Base-by-base conservation (phyloP, 2,329 filamentous ascomycete genomes). In the Myriosclerotinia curreyana region DNA sequence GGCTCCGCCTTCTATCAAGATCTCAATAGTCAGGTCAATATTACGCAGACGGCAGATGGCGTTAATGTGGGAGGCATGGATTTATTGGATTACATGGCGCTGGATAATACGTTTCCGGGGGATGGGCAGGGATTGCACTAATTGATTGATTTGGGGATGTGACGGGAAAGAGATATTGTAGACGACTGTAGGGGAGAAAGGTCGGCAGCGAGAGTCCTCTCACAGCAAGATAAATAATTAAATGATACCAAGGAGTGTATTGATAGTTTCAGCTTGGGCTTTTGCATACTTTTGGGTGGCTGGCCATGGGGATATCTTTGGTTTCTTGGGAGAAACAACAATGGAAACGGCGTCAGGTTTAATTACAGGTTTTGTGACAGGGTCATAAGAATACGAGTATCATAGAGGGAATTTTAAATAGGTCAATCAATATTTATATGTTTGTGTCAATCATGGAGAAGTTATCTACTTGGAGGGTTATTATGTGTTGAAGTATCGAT, bases 61-160 rank as follows among this genome's bases (percentile, higher is more conserved):
- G 83, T 88, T 58, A 87, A 87, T 69, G 83, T 89, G 2, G 86
- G 85, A 12, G 86, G 86, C 0, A 78, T 88, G 40, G 86, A 89
- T 71, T 72, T 89, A 69, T 79, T 89, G 17, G 86, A 89, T 71
- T 88, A 86, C 68, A 87, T 88, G 85, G 82, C 84, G 9, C 84
- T 87, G 81, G 85, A 84, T n/a, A 64, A 59, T 38, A 42, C 31
- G 11, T 62, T 62, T 36, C 60, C 50, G 40, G 52, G 40, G 3
- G 60, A 62, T 46, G 60, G 28, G 15, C 60, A 56, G 22, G 60
- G 42, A 20, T n/a, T 62, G 31, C 52, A 62, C n/a, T 62, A 14
- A 48, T 40, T n/a, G 15, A 7, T 20, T 51, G 6, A 34, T 14
- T 12, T 25, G n/a, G 44, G 20, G 36, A 38, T 38, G 11, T 28